These are phyloP conservation scores for Fraxinus platypoda DNA, from an alignment of 305 asterid genomes.

Conservation along the genomic window DNA sequence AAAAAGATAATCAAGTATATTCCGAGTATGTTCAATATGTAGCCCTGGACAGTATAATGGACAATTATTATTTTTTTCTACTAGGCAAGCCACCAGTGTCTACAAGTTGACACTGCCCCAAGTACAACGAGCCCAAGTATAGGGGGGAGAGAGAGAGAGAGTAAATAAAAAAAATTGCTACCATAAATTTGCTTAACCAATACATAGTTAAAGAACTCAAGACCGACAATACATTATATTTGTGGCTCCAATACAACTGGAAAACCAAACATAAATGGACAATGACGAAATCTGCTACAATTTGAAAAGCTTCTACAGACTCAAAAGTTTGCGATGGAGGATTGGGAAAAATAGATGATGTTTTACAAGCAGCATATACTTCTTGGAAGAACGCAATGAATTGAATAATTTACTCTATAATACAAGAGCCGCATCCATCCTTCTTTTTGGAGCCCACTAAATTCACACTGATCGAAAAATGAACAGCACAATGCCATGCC, in stretches of 20 bases:
- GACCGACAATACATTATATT: conserved; percentile 8
- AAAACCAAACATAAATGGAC: conserved; percentile 10
- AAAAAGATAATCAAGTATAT: neutral
- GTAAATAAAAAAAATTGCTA: neutral
- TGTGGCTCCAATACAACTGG: conserved; percentile 23
- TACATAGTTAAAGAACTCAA: conserved; percentile 15
- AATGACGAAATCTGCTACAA: conserved; percentile 4
- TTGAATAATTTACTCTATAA: conserved; percentile 32
- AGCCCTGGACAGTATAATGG: neutral
- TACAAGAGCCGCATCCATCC: conserved; percentile 44
- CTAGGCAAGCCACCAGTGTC: neutral
- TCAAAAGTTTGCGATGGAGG: neutral
- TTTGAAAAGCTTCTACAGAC: conserved; percentile 7
- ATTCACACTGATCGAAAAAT: conserved; percentile 23
- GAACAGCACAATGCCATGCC: conserved; percentile 29
- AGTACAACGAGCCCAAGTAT: neutral
- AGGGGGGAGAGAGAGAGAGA: no score
- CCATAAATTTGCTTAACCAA: neutral
- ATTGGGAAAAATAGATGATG: conserved; percentile 7
- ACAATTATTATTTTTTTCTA: neutral
- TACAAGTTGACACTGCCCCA: neutral
- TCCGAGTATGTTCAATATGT: neutral
- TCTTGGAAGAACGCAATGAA: conserved; percentile 27
- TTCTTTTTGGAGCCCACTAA: conserved; percentile 27
- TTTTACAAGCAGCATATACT: conserved; percentile 20